Evolutionary conservation across 495 filamentous ascomycete species (phyloP).

Genomic region (Podospora didyma): DNA sequence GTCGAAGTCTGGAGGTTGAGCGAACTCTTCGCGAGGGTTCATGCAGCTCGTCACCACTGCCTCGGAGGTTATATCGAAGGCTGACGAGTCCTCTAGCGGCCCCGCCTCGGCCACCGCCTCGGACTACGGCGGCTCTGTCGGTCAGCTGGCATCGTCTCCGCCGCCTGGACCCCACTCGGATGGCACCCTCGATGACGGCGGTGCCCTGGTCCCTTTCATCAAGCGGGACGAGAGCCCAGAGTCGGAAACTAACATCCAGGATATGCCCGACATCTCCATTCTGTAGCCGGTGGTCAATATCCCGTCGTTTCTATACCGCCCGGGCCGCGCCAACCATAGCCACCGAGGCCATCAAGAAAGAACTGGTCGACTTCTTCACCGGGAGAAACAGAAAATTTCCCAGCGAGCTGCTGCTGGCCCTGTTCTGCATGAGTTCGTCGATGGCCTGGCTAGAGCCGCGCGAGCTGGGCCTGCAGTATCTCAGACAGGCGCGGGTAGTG

Average conservation of each 20-base stretch:
- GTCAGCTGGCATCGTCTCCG: no score
- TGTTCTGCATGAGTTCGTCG: slow-evolving; percentile 36
- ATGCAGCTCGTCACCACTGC: no score
- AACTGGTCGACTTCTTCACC: slow-evolving; percentile 20
- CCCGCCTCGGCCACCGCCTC: no score
- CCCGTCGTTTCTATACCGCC: slow-evolving; percentile 30
- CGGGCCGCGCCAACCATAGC: slow-evolving; percentile 20
- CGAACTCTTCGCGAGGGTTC: no score
- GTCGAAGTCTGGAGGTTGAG: no score
- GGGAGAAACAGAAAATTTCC: slow-evolving; percentile 16
- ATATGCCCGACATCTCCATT: slow-evolving; percentile 8
- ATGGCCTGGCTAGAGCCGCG: slow-evolving; percentile 33
- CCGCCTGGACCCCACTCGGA: no score
- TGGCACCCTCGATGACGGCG: no score
- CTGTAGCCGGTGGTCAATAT: slow-evolving; percentile 27
- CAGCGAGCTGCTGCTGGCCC: slow-evolving; percentile 23
- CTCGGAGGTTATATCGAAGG: no score
- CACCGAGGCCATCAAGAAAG: slow-evolving; percentile 23
- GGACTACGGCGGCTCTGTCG: no score
- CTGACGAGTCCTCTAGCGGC: no score
- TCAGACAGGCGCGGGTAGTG: slow-evolving; percentile 24
- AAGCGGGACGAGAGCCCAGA: not conserved
- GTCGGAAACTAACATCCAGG: not conserved
- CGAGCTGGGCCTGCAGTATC: slow-evolving; percentile 25
- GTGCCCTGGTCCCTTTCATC: slow-evolving; percentile 1